Conservation (phyloP, 352 stramenopile species). For the Phytopythium chamaehyphon region DNA sequence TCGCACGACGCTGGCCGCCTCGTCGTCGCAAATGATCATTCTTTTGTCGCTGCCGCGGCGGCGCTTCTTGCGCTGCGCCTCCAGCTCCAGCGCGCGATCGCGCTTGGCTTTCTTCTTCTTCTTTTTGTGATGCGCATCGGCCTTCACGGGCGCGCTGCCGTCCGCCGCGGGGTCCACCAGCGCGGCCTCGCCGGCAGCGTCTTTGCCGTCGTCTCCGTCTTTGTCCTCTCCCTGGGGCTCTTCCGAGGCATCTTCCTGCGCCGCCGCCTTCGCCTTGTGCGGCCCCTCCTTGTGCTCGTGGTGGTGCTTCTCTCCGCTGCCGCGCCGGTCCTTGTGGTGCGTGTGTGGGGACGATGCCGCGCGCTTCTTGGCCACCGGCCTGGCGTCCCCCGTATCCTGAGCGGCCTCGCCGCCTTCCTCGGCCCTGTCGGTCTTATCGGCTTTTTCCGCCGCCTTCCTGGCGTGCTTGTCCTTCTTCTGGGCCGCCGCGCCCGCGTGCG, state of each 20-base stretch:
- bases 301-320: conserved; percentile 4
- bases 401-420: neutral
- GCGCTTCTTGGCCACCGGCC: neutral
- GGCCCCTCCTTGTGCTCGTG: neutral
- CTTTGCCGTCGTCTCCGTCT: conserved; percentile 6
- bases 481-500: conserved; percentile 33
- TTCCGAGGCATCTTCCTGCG: conserved; percentile 7
- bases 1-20: conserved; percentile 15
- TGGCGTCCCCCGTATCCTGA: neutral
- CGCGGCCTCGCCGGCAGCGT: neutral
- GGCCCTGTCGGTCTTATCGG: conserved; percentile 6
- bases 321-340: neutral
- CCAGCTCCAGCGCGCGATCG: conserved; percentile 13
- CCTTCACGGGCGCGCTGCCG: neutral
- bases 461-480: conserved; percentile 13
- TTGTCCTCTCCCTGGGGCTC: conserved; percentile 8
- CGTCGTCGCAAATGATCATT: conserved; percentile 85
- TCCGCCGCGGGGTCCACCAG: neutral
- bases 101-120: conserved; percentile 42
- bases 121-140: conserved; percentile 22
- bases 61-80: conserved; percentile 33
- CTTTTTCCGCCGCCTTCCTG: conserved; percentile 15
- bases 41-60: conserved; percentile 52
- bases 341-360: conserved; percentile 1
- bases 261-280: neutral